phyloP scores from a whole-genome alignment of 768 basidiomycete genomes.

The Krasilnikovozyma curviuscula region DNA sequence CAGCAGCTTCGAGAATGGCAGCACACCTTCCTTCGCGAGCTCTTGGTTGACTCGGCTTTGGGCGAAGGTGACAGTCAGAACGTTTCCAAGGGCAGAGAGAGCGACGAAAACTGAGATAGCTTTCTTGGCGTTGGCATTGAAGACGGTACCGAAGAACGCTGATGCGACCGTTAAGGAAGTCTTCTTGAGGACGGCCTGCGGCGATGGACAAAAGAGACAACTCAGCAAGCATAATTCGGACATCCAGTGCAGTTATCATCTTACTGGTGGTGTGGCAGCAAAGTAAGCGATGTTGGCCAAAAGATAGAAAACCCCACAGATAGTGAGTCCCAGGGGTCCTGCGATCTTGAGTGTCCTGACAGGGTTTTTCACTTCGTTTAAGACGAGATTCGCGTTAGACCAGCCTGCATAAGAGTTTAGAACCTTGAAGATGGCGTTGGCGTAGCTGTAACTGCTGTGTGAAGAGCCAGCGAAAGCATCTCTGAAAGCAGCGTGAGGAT shows the following conservation, averaged over 20 bases:
- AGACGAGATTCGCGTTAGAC: conserved; percentile 41
- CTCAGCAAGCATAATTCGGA: no score
- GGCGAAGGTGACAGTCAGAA: conserved; percentile 31
- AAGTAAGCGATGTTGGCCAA: neutral
- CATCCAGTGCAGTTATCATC: no score
- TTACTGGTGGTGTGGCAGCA: neutral
- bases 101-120: neutral
- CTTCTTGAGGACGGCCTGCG: neutral
- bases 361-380: conserved; percentile 39
- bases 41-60: conserved; percentile 41
- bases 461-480: conserved; percentile 41
- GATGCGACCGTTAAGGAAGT: neutral
- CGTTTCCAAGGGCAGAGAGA: conserved; percentile 18
- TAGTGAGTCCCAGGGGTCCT: conserved; percentile 29
- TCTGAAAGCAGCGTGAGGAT: conserved; percentile 41
- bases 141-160: neutral
- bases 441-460: conserved; percentile 38
- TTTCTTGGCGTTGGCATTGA: neutral
- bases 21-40: conserved; percentile 43
- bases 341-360: neutral
- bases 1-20: conserved; percentile 42
- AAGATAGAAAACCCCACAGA: conserved; percentile 35
- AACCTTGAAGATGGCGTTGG: conserved; percentile 43
- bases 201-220: no score
- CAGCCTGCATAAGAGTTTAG: conserved; percentile 35